Evolutionary conservation across 139 green algal genomes (phyloP), one percentile per base, ranked within the genome.

Genomic region (Coelastrella sp.): DNA sequence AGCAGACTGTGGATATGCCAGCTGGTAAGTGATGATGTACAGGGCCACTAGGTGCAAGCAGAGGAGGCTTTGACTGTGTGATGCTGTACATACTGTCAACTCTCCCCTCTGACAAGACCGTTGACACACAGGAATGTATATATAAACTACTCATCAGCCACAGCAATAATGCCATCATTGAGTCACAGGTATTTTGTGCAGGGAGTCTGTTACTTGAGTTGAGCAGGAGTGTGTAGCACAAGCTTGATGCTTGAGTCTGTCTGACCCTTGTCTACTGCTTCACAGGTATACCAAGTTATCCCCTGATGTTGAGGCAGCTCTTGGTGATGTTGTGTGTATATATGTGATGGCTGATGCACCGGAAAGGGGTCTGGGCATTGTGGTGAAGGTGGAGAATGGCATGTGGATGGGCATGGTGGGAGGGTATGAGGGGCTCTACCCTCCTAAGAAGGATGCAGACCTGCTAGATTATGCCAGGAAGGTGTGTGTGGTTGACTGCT

Each of bases 1-100:
- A 34, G 50, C 50, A 13, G 25, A 59, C 75, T 69, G 50, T 32
- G 41, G 75, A 25, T 82, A 82, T 21, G 75, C 75, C 17, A 48
- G 37, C 13, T 43, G 37, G 75, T 82, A n/a, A 53, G 53, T 53
- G 27, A 3, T 21, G 40, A 60, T n/a, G n/a, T n/a, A n/a, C n/a
- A n/a, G 41, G 6, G 68, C 6, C 68, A 37, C 68, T 59, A 23
- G 34, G 35, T 78, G 41, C 21, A 78, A 50, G n/a, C n/a, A n/a
- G n/a, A n/a, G n/a, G n/a, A n/a, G n/a, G n/a, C n/a, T n/a, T n/a
- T n/a, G n/a, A n/a, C n/a, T n/a, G n/a, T n/a, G n/a, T n/a, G n/a
- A n/a, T n/a, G n/a, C n/a, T n/a, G n/a, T n/a, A n/a, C n/a, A n/a
- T n/a, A n/a, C n/a, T n/a, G n/a, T n/a, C n/a, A n/a, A n/a, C n/a